A percentile compares a stretch with the other conserved stretches of the same genome.
phyloP scores from a whole-genome alignment of 2,329 filamentous ascomycete genomes.

The Fusarium armeniacum region DNA sequence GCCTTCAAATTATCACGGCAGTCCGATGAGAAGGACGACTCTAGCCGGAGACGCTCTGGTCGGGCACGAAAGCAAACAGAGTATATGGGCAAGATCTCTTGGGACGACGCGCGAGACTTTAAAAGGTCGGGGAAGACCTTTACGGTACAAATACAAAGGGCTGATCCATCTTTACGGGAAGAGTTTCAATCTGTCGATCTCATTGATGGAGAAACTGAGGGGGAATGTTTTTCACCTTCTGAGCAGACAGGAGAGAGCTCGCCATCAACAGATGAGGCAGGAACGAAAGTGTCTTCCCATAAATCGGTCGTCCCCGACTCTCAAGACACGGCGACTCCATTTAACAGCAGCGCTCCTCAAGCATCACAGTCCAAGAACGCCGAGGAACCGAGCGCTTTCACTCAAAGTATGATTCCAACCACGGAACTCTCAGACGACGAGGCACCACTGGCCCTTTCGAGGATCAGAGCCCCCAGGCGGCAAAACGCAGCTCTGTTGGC shows the following conservation, averaged over 20 bases:
- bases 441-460: conserved; percentile 49
- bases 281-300: neutral
- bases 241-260: neutral
- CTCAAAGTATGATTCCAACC: conserved; percentile 15
- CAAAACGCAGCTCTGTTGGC: neutral
- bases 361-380: conserved; percentile 7
- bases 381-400: neutral
- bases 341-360: conserved; percentile 43
- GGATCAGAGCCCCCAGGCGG: conserved; percentile 15
- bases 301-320: conserved; percentile 49
- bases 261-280: neutral
- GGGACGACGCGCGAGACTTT: conserved; percentile 45
- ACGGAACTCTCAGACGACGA: conserved; percentile 56
- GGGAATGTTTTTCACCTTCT: neutral
- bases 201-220: conserved; percentile 19
- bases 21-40: conserved; percentile 19
- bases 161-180: conserved; percentile 11
- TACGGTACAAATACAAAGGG: conserved; percentile 31
- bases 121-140: conserved; percentile 20
- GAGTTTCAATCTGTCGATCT: conserved; percentile 25
- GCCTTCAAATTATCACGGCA: neutral
- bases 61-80: conserved; percentile 51
- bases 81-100: conserved; percentile 52
- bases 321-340: conserved; percentile 46
- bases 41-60: conserved; percentile 46